phyloP scores from a whole-genome alignment of 1,139 yeast genomes.

The Kodamaea suecica region DNA sequence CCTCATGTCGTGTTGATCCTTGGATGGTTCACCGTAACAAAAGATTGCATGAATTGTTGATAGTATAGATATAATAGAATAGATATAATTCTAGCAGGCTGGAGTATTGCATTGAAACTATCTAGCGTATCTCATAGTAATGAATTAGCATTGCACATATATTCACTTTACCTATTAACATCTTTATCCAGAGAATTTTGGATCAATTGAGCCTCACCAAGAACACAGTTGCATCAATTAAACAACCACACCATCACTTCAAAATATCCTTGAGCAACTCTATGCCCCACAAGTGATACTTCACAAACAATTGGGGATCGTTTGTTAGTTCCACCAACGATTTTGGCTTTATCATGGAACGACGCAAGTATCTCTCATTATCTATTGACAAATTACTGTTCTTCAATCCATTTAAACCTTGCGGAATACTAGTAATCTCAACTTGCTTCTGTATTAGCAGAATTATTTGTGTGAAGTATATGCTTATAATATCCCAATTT shows the following conservation, averaged over 20 bases:
- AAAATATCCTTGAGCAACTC: conserved; percentile 37
- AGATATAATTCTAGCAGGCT: no score
- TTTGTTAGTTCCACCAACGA: conserved; percentile 58
- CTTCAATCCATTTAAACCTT: no score
- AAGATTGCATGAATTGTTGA: neutral
- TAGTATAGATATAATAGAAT: conserved; percentile 1
- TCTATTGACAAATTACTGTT: conserved; percentile 27
- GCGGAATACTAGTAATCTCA: conserved; percentile 14
- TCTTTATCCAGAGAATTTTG: no score
- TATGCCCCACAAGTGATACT: conserved; percentile 65
- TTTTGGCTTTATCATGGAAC: conserved; percentile 52
- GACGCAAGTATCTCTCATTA: conserved; percentile 53
- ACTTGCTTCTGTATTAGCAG: conserved; percentile 46
- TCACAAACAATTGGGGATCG: conserved; percentile 59
- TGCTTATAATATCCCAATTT: conserved; percentile 56
- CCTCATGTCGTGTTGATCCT: conserved; percentile 10
- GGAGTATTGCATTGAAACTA: no score
- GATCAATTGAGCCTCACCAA: no score
- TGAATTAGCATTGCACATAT: no score
- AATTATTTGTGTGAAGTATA: conserved; percentile 52
- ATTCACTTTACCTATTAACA: no score
- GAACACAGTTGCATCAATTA: no score
- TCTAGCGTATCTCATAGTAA: no score
- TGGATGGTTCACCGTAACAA: conserved; percentile 11
- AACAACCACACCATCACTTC: conserved; percentile 1